phyloP scores from a whole-genome alignment of 2,329 filamentous ascomycete genomes.

The Nemania sp. region DNA sequence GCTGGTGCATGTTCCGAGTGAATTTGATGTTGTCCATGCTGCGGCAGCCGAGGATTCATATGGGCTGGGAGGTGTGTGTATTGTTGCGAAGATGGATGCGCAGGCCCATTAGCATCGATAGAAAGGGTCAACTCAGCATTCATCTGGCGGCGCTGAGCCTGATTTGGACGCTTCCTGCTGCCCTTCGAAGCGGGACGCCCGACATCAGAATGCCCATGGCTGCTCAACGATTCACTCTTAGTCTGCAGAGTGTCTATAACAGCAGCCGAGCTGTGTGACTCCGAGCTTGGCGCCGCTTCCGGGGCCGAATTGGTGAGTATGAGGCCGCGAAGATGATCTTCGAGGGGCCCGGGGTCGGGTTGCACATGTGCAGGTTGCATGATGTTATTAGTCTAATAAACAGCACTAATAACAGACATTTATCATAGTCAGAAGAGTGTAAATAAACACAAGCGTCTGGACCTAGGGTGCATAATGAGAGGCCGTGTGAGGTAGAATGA shows the following conservation, averaged over 20 bases:
- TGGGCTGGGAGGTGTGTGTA: slow-evolving; percentile 39
- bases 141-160: slow-evolving; percentile 66
- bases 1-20: slow-evolving; percentile 40
- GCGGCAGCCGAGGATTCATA: slow-evolving; percentile 29
- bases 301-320: slow-evolving; percentile 56
- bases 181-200: slow-evolving; percentile 33
- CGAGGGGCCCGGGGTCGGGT: slow-evolving; percentile 42
- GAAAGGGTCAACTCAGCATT: slow-evolving; percentile 61
- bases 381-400: slow-evolving; percentile 17
- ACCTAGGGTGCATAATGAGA: slow-evolving; percentile 1
- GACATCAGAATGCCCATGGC: slow-evolving; percentile 2
- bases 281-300: background rate
- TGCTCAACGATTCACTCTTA: background rate
- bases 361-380: slow-evolving; percentile 29
- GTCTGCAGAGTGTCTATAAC: background rate
- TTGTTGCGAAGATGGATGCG: slow-evolving; percentile 22
- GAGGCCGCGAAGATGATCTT: slow-evolving; percentile 61
- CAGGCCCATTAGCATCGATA: slow-evolving; percentile 49
- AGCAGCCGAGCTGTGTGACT: background rate
- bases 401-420: background rate
- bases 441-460: background rate
- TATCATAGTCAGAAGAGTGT: background rate
- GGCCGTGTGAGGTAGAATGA: background rate
- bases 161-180: slow-evolving; percentile 59
- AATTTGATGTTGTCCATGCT: background rate